These are phyloP conservation scores for Aspergillus sp. DNA, from an alignment of 2,329 filamentous ascomycete species.

Conservation along the genomic window DNA sequence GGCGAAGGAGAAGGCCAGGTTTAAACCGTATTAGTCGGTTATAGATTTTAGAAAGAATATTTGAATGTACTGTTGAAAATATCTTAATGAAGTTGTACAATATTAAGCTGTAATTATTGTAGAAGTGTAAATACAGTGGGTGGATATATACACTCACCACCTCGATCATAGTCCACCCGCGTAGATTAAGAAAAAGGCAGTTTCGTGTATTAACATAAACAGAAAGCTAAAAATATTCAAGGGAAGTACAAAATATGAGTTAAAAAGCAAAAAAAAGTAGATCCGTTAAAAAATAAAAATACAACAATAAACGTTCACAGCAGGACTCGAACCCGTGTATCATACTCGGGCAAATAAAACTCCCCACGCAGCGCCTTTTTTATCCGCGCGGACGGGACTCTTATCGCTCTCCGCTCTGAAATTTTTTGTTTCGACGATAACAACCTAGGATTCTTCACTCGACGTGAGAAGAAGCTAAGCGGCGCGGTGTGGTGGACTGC, in stretches of 20 bases:
- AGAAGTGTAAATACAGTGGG: too few species aligned
- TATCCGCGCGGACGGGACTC: not conserved
- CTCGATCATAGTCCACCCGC: not conserved
- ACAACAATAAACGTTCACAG: not conserved
- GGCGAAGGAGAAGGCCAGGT: slow-evolving; percentile 35
- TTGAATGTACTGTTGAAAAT: too few species aligned
- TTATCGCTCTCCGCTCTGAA: not conserved
- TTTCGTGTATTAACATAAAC: too few species aligned
- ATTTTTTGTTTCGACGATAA: not conserved
- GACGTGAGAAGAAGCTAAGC: too few species aligned
- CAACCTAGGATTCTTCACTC: not conserved
- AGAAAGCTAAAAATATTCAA: too few species aligned
- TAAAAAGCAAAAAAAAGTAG: not conserved
- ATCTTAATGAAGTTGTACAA: too few species aligned
- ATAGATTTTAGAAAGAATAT: not conserved
- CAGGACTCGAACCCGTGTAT: not conserved
- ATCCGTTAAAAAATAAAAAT: not conserved
- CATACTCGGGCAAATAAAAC: not conserved
- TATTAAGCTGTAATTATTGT: too few species aligned
- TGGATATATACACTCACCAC: not conserved
- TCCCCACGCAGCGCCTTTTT: not conserved
- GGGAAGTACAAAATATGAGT: not conserved
- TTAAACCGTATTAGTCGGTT: slow-evolving; percentile 34
- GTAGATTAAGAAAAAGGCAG: too few species aligned
- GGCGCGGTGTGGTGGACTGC: too few species aligned